Evolutionary conservation across 225 moss, liverwort and hornwort genomes (phyloP).

Genomic region (Physcomitrellopsis africana): DNA sequence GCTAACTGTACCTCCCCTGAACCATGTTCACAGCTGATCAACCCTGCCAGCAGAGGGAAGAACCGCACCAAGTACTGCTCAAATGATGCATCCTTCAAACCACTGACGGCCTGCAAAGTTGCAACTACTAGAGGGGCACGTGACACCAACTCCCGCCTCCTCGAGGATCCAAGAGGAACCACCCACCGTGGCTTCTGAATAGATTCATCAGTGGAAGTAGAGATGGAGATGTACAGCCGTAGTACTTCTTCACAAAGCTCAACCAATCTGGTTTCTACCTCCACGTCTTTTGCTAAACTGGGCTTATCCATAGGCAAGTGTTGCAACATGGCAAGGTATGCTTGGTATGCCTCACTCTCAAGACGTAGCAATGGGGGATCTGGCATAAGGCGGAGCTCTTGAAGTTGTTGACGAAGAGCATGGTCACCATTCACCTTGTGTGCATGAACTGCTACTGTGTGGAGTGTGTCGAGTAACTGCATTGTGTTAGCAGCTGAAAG

Average conservation of each 20-base stretch:
- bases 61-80: conserved; percentile 69
- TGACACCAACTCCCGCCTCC: conserved; percentile 66
- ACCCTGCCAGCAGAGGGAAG: conserved; percentile 67
- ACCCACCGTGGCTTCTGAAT: conserved; percentile 58
- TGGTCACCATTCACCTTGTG: conserved; percentile 66
- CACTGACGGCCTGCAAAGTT: conserved; percentile 71
- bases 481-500: conserved; percentile 62
- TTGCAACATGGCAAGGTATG: conserved; percentile 71
- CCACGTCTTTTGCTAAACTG: conserved; percentile 67
- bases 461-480: conserved; percentile 64
- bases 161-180: conserved; percentile 73
- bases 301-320: conserved; percentile 67
- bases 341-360: conserved; percentile 72
- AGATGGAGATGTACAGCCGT: conserved; percentile 65
- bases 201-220: too few species aligned
- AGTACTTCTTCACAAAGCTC: conserved; percentile 68
- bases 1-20: conserved; percentile 65
- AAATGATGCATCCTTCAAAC: conserved; percentile 67
- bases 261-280: conserved; percentile 69
- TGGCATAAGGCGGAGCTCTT: conserved; percentile 67
- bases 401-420: conserved; percentile 53
- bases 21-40: conserved; percentile 76
- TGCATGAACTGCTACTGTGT: conserved; percentile 70
- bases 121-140: conserved; percentile 78
- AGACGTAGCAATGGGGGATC: conserved; percentile 73